These are phyloP conservation scores for Paratrypanosoma confusum DNA, from an alignment of 208 protist species.

Conservation along the genomic window DNA sequence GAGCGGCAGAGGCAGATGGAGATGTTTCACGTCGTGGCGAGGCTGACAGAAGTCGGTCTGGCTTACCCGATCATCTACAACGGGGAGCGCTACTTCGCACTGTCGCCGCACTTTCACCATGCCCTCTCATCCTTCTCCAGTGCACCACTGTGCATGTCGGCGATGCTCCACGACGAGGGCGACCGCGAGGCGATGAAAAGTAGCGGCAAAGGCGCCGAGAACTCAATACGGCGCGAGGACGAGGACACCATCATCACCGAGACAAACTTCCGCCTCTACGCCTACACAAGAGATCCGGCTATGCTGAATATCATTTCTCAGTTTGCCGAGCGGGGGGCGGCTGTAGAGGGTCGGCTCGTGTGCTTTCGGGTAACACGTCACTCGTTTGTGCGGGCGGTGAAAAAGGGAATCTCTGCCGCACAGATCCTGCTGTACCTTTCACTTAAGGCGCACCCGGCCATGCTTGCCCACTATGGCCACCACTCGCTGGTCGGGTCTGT, in stretches of 20 bases:
- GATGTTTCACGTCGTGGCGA: slow-evolving; percentile 53
- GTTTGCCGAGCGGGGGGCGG: slow-evolving; percentile 64
- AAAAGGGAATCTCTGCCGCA: slow-evolving; percentile 52
- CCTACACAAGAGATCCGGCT: slow-evolving; percentile 63
- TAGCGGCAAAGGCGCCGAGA: background rate
- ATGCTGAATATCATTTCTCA: slow-evolving; percentile 72
- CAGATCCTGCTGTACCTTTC: slow-evolving; percentile 80
- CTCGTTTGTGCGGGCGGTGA: slow-evolving; percentile 62
- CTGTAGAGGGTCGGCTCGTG: slow-evolving; percentile 45
- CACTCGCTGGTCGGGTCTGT: slow-evolving; percentile 1
- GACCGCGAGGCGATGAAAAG: background rate
- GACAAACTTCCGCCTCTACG: slow-evolving; percentile 86
- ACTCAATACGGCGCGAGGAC: slow-evolving; percentile 58
- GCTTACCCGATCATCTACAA: slow-evolving; percentile 52
- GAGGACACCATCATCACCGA: slow-evolving; percentile 87
- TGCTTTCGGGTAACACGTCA: slow-evolving; percentile 77
- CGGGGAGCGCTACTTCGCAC: slow-evolving; percentile 36
- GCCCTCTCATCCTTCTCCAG: slow-evolving; percentile 52
- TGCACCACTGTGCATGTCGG: slow-evolving; percentile 44
- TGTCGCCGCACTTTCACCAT: slow-evolving; percentile 70
- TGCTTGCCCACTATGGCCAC: slow-evolving; percentile 37
- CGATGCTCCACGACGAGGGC: slow-evolving; percentile 23
- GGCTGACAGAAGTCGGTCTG: slow-evolving; percentile 69
- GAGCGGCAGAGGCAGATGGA: slow-evolving; percentile 28
- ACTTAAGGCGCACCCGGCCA: slow-evolving; percentile 77